phyloP scores from a whole-genome alignment of 345 rosid genomes.

The Lepidium africanum region DNA sequence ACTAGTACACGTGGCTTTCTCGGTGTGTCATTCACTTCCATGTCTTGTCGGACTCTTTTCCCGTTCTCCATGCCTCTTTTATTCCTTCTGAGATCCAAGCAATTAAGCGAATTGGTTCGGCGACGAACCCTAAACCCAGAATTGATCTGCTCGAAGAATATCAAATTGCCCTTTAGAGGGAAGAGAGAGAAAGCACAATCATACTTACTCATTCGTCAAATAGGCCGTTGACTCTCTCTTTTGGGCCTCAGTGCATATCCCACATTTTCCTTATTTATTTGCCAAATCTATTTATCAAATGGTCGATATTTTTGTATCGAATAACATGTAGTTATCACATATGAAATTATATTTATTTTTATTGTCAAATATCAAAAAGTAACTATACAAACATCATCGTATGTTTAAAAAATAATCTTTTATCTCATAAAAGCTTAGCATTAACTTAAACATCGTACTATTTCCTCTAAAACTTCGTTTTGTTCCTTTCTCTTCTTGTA shows the following conservation, averaged over 20 bases:
- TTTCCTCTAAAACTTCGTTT: too few species aligned
- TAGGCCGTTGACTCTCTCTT: neutral
- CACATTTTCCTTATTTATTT: too few species aligned
- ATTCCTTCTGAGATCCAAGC: neutral
- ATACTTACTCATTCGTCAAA: neutral
- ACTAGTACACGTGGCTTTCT: conserved; percentile 66
- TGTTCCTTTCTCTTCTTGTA: too few species aligned
- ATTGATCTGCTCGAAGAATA: neutral
- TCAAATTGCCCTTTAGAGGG: conserved; percentile 18
- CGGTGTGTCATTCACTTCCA: conserved; percentile 21
- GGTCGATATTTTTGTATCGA: too few species aligned
- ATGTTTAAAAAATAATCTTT: too few species aligned
- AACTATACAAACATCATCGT: too few species aligned
- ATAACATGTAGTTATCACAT: too few species aligned
- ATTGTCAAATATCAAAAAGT: too few species aligned
- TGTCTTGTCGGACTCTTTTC: conserved; percentile 31
- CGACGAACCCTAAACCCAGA: conserved; percentile 15
- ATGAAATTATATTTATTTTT: too few species aligned
- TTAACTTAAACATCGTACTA: too few species aligned
- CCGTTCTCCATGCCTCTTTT: conserved; percentile 15
- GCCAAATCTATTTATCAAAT: too few species aligned
- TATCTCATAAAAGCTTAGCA: too few species aligned
- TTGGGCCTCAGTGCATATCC: neutral
- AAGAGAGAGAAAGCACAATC: conserved; percentile 2
- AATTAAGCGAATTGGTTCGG: neutral